Conservation (phyloP, 2,329 filamentous ascomycete genomes). For the Diaporthe citrichinensis region DNA sequence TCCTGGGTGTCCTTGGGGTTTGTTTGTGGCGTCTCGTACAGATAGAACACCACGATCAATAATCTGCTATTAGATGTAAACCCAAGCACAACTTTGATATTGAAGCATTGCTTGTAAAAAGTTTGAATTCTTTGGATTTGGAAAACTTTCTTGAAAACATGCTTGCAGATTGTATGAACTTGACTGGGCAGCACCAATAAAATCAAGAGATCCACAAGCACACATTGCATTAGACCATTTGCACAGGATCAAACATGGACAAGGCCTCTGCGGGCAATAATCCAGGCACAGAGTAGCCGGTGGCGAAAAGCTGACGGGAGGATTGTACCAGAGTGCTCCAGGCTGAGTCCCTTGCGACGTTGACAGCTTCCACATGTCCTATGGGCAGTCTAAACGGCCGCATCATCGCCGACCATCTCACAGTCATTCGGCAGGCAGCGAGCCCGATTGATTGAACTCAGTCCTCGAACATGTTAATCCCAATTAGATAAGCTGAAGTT, state of each 20-base stretch:
- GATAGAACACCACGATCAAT: too few relatives aligned
- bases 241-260: too few relatives aligned
- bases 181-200: not conserved
- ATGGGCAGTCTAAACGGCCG: not conserved
- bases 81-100: too few relatives aligned
- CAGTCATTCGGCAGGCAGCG: not conserved
- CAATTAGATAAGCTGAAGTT: not conserved
- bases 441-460: not conserved
- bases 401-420: not conserved
- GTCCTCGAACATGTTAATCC: not conserved
- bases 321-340: not conserved
- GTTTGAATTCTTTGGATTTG: rapidly evolving
- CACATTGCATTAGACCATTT: rapidly evolving
- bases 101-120: too few relatives aligned
- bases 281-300: too few relatives aligned
- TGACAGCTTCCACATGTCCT: not conserved
- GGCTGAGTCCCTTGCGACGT: not conserved
- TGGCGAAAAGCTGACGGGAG: not conserved
- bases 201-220: not conserved
- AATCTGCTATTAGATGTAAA: too few relatives aligned
- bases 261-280: not conserved
- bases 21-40: too few relatives aligned
- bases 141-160: not conserved
- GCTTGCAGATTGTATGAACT: not conserved
- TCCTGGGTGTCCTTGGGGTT: too few relatives aligned